Evolutionary conservation across 163 green algal species (phyloP), one percentile per base, ranked within the genome.

Genomic region (Prototheca cutis): DNA sequence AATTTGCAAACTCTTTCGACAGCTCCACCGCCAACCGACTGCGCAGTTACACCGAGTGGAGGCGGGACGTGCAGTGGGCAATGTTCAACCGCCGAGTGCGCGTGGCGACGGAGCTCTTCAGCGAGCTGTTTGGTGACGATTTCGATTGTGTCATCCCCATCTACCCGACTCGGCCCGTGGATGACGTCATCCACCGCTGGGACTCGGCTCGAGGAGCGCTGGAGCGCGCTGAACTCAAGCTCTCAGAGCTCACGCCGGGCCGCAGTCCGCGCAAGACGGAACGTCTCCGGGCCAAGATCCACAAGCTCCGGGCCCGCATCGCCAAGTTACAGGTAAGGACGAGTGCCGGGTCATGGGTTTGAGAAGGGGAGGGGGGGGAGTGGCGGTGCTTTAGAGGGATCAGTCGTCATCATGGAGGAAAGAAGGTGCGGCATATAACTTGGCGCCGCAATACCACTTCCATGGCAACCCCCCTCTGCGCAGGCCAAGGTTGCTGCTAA

Each of bases 141-240:
- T 69, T 76, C 30, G 63, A 71, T 29, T 33, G 31, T 36, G 63
- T 76, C 53, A 65, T 76, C 19, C 69, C 69, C 45, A 72, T 76
- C 39, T 76, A 76, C 59, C 63, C 63, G n/a, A 69, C 69, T 8
- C 48, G 19, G 24, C 48, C 48, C n/a, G 6, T 54, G 24, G 48
- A 54, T 25, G 6, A 10, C n/a, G 8, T 34, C 24, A 31, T 54
- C 48, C 48, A 54, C 48, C 13, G 23, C 7, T 54, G 48, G 48
- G 48, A 54, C 23, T 6, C 6, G 8, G 6, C n/a, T 6, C 23
- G 18, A 6, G 48, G 24, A 1, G 5, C 24, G 6, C 3, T 54
- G 24, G 48, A 54, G 48, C n/a, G 42, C 42, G 42, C 15, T 5
- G 15, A 28, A 5, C 25, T n/a, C 15, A 17, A n/a, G 15, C 21